Percentiles rank a stretch among this genome's conserved stretches.
Evolutionary conservation across 805 yeast species (phyloP).

Genomic region (Metschnikowia amazonensis): DNA sequence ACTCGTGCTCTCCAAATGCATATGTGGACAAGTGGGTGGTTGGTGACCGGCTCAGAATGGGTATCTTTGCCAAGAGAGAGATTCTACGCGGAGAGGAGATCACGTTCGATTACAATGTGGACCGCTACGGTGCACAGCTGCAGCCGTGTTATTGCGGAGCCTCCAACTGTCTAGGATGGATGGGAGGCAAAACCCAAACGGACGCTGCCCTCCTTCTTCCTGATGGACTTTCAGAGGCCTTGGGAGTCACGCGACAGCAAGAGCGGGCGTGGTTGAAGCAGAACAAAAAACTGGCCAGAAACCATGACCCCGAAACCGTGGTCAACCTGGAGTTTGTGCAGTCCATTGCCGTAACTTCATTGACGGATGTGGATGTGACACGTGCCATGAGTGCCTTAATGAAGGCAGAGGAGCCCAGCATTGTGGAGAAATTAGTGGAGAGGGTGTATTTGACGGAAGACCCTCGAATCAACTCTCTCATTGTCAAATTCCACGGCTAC

Average conservation of each 20-base stretch:
- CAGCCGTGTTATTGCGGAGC: slow-evolving; percentile 96
- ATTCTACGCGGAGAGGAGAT: slow-evolving; percentile 81
- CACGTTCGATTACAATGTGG: slow-evolving; percentile 91
- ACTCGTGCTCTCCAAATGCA: slow-evolving; percentile 92
- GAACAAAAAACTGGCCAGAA: slow-evolving; percentile 47
- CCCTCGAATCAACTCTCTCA: slow-evolving; percentile 48
- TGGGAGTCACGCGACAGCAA: slow-evolving; percentile 65
- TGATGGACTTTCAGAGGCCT: slow-evolving; percentile 76
- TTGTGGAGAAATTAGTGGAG: slow-evolving; percentile 62
- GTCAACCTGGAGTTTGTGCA: slow-evolving; percentile 65
- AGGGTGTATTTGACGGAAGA: slow-evolving; percentile 58
- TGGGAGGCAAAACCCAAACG: slow-evolving; percentile 97
- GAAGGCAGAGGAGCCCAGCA: slow-evolving; percentile 66
- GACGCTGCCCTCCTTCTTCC: slow-evolving; percentile 84
- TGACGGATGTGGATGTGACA: slow-evolving; percentile 59
- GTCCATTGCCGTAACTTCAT: slow-evolving; percentile 50
- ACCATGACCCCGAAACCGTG: slow-evolving; percentile 50
- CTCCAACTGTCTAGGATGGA: slow-evolving; percentile 82
- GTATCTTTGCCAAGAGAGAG: slow-evolving; percentile 79
- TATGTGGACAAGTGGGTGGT: slow-evolving; percentile 98
- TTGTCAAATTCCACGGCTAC: slow-evolving; percentile 83
- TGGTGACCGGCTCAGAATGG: slow-evolving; percentile 86
- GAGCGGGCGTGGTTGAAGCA: slow-evolving; percentile 71
- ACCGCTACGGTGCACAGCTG: slow-evolving; percentile 90
- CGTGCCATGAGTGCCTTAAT: slow-evolving; percentile 77